phyloP scores from a whole-genome alignment of 495 filamentous ascomycete species.

The Penicillium cinerascens region DNA sequence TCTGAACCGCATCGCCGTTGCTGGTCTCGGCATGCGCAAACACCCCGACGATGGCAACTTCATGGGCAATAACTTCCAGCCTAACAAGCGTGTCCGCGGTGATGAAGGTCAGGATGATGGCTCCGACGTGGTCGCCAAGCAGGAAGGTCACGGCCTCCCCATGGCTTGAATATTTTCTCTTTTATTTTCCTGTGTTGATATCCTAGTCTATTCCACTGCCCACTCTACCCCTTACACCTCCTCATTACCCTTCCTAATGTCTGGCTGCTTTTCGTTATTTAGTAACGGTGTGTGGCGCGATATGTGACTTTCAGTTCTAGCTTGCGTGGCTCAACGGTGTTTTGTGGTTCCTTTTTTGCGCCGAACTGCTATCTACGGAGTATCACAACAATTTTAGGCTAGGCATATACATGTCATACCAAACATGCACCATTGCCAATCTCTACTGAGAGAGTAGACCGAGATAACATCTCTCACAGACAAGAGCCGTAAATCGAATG shows the following conservation, averaged over 20 bases:
- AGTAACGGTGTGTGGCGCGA: conserved; percentile 23
- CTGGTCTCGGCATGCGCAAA: conserved; percentile 47
- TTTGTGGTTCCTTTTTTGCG: conserved; percentile 1
- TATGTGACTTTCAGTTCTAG: conserved; percentile 5
- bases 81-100: conserved; percentile 30
- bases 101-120: conserved; percentile 32
- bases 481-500: no score
- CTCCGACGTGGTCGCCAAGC: conserved; percentile 26
- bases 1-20: conserved; percentile 45
- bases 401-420: neutral
- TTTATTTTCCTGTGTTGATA: conserved; percentile 10
- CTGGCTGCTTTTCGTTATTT: conserved; percentile 2
- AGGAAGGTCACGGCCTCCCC: conserved; percentile 35
- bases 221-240: neutral
- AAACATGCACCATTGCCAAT: neutral
- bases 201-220: conserved; percentile 17
- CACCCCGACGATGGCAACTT: conserved; percentile 37
- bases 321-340: conserved; percentile 16
- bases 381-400: neutral
- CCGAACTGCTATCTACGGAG: neutral
- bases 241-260: conserved; percentile 35
- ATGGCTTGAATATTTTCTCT: conserved; percentile 9
- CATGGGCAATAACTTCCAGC: conserved; percentile 32
- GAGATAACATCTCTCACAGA: no score
- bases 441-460: neutral